A percentile compares a stretch with the other conserved stretches of the same genome.
Evolutionary conservation across 768 basidiomycete genomes (phyloP).

Genomic region (Pisolithus sp.): DNA sequence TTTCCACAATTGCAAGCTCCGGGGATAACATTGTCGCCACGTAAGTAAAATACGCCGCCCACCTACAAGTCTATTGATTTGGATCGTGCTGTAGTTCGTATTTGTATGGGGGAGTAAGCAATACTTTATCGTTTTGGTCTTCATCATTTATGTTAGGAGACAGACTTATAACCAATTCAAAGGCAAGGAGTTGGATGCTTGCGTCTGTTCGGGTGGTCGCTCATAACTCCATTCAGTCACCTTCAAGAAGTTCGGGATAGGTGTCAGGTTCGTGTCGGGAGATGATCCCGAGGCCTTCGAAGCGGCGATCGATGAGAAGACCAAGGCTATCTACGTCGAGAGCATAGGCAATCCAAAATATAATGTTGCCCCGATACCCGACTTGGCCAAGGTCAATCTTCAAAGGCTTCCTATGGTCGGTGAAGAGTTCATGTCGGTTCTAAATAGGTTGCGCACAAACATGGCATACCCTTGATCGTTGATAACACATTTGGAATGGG

Average conservation of each 20-base stretch:
- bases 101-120: conserved; percentile 54
- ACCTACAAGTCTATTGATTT: background rate
- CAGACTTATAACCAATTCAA: conserved; percentile 64
- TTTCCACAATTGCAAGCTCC: conserved; percentile 41
- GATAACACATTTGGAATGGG: conserved; percentile 63
- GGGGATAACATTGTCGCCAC: conserved; percentile 66
- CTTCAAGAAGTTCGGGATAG: conserved; percentile 50
- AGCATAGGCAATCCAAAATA: conserved; percentile 59
- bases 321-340: conserved; percentile 55
- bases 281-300: conserved; percentile 42
- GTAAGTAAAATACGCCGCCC: conserved; percentile 25
- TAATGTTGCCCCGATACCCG: conserved; percentile 47
- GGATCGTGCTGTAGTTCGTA: conserved; percentile 30
- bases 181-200: conserved; percentile 25
- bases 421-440: background rate
- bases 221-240: conserved; percentile 32
- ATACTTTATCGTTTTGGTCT: background rate
- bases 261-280: conserved; percentile 45
- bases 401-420: background rate
- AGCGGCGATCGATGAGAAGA: conserved; percentile 53
- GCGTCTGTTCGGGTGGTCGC: background rate
- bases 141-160: background rate
- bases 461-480: conserved; percentile 57
- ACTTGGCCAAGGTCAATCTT: conserved; percentile 43
- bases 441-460: conserved; percentile 49